Percentiles rank a stretch among this genome's conserved stretches.
These are phyloP conservation scores for Penicillium sclerotiorum DNA, from an alignment of 2,329 filamentous ascomycete genomes.

Conservation along the genomic window DNA sequence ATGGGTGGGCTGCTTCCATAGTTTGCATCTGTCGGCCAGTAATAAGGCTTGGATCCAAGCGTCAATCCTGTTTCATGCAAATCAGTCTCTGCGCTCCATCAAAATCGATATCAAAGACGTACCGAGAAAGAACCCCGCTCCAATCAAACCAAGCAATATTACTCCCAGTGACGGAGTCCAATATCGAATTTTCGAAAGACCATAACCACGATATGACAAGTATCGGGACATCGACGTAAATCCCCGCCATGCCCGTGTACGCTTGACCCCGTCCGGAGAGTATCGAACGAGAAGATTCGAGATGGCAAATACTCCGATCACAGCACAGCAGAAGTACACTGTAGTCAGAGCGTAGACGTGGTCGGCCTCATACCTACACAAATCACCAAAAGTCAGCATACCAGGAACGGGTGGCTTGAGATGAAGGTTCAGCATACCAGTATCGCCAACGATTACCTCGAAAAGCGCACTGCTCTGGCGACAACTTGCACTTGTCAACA, in stretches of 20 bases:
- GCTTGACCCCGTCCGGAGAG: conserved; percentile 31
- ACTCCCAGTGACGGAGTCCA: conserved; percentile 52
- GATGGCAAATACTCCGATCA: conserved; percentile 54
- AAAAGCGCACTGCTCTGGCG: conserved; percentile 34
- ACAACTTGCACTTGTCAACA: conserved; percentile 31
- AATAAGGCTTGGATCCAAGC: conserved; percentile 56
- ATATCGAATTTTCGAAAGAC: conserved; percentile 39
- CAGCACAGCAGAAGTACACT: conserved; percentile 55
- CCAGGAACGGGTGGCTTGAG: background rate
- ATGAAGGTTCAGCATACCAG: too few species aligned
- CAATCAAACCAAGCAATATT: conserved; percentile 43
- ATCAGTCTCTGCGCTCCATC: background rate
- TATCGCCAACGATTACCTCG: conserved; percentile 31
- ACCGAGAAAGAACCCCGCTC: conserved; percentile 53
- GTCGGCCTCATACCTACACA: conserved; percentile 56
- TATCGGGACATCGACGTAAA: conserved; percentile 43
- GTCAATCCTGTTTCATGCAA: conserved; percentile 43
- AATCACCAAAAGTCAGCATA: conserved; percentile 1
- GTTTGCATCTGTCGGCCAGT: conserved; percentile 54
- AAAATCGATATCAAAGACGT: conserved; percentile 11
- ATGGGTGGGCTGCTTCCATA: conserved; percentile 58
- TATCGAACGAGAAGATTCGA: conserved; percentile 37
- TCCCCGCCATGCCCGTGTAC: conserved; percentile 35
- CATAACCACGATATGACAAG: conserved; percentile 46
- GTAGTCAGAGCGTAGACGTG: conserved; percentile 57